A percentile compares a stretch with the other conserved stretches of the same genome.
Evolutionary conservation across 1,284 basidiomycete genomes (phyloP).

Genomic region (Ustilago curta): DNA sequence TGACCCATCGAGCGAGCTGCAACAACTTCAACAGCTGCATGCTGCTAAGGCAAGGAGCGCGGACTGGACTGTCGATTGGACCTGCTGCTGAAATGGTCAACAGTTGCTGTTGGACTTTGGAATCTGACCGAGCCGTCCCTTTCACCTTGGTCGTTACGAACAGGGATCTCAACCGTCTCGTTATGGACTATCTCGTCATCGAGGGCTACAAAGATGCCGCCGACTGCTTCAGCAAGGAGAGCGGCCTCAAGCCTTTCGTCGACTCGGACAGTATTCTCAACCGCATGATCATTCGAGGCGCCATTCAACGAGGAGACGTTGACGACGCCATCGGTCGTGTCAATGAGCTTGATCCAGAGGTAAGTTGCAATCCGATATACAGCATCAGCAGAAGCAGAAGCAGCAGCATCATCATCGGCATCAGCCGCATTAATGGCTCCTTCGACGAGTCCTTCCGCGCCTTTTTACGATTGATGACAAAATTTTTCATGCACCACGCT

Average conservation of each 20-base stretch:
- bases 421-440: too few relatives aligned
- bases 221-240: conserved; percentile 90
- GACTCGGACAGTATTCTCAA: conserved; percentile 93
- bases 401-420: not conserved
- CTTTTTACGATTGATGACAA: conserved; percentile 69
- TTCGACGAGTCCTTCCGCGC: not conserved
- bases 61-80: not conserved
- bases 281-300: conserved; percentile 91
- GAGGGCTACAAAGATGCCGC: conserved; percentile 97
- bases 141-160: not conserved
- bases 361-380: conserved; percentile 72
- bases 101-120: not conserved
- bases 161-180: conserved; percentile 92
- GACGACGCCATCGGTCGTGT: conserved; percentile 92
- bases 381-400: conserved; percentile 17
- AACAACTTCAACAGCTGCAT: conserved; percentile 10
- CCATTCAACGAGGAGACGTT: conserved; percentile 91
- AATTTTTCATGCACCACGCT: conserved; percentile 98
- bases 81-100: not conserved
- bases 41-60: not conserved
- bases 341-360: conserved; percentile 96
- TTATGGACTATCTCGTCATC: conserved; percentile 97
- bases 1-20: conserved; percentile 66
- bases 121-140: conserved; percentile 14
- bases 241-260: conserved; percentile 78